phyloP scores from a whole-genome alignment of 2,329 filamentous ascomycete species.

The Neofusicoccum parvum region DNA sequence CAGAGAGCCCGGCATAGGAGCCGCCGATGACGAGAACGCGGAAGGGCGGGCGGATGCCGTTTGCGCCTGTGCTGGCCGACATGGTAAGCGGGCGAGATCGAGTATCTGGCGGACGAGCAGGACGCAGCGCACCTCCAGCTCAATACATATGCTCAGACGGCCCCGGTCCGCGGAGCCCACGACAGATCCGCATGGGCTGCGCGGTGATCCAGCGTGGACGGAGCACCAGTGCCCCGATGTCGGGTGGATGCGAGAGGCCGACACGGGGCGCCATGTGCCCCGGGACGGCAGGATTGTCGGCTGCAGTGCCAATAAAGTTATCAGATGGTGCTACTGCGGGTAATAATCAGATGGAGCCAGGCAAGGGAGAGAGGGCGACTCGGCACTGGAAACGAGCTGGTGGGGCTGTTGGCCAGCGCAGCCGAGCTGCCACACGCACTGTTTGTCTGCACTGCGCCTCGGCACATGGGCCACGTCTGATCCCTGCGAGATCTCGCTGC shows the following conservation, averaged over 20 bases:
- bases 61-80: neutral
- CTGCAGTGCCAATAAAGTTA: conserved; percentile 17
- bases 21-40: conserved; percentile 68
- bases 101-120: neutral
- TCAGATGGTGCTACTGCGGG: conserved; percentile 11
- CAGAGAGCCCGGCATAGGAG: conserved; percentile 71
- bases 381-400: neutral
- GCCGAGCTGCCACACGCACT: no score
- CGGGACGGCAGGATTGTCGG: neutral
- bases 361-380: neutral
- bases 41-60: neutral
- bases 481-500: no score
- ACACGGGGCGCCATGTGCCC: neutral
- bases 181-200: neutral
- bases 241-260: neutral
- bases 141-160: neutral
- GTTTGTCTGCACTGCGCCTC: no score
- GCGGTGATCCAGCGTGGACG: neutral
- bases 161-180: neutral
- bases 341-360: conserved; percentile 9
- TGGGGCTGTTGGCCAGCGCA: neutral
- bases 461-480: no score
- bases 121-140: neutral
- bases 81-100: neutral
- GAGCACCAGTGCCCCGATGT: neutral